phyloP scores from a whole-genome alignment of 495 filamentous ascomycete species.

The Aspergillus indologenus region DNA sequence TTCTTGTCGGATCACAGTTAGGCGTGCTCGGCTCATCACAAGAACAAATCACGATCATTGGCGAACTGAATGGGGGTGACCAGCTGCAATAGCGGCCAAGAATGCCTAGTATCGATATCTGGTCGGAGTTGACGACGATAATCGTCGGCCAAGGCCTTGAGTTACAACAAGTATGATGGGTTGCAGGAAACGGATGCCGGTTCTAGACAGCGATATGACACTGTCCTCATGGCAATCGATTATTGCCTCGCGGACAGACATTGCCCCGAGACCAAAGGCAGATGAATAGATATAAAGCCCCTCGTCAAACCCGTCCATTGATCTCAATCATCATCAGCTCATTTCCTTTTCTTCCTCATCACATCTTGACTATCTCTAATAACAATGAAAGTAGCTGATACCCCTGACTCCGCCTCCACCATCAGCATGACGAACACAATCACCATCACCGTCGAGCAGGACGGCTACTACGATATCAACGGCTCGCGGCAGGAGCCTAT shows the following conservation, averaged over 20 bases:
- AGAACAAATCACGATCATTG: constrained; percentile 1
- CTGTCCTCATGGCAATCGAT: neutral
- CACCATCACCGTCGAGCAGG: constrained; percentile 38
- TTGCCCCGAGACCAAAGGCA: neutral
- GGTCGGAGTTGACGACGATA: constrained; percentile 1
- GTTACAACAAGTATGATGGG: neutral
- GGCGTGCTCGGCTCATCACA: neutral
- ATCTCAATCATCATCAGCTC: constrained; percentile 1
- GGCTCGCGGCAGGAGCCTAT: constrained; percentile 29
- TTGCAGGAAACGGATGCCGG: neutral
- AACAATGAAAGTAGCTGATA: constrained; percentile 17
- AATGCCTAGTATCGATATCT: neutral
- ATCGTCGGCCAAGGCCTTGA: constrained; percentile 5
- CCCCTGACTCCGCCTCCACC: constrained; percentile 6
- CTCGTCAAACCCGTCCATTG: neutral
- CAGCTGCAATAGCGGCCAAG: constrained; percentile 1
- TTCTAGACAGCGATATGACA: neutral
- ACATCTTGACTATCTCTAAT: neutral
- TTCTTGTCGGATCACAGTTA: neutral
- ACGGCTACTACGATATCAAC: constrained; percentile 40
- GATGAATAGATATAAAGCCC: constrained; percentile 8
- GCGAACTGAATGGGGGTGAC: neutral
- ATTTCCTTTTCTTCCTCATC: neutral
- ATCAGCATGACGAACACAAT: constrained; percentile 26
- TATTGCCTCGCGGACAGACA: neutral